Conservation (phyloP, 306 rosid genomes). For the Fragaria iinumae region DNA sequence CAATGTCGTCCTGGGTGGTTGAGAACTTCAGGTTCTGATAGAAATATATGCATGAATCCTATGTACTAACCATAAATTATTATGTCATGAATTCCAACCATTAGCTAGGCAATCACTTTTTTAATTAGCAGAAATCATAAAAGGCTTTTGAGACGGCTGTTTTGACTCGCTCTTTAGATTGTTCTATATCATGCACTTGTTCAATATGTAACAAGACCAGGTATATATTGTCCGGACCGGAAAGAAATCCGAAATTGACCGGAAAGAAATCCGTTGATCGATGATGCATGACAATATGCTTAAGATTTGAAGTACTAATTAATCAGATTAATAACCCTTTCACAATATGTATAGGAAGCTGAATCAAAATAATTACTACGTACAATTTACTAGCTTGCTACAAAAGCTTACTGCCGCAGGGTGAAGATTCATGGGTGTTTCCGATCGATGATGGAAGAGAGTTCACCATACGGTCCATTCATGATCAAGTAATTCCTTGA, state of each 20-base stretch:
- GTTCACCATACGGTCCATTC: neutral
- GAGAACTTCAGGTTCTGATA: neutral
- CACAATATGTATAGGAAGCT: too few species aligned
- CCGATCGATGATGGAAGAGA: neutral
- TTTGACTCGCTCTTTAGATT: conserved; percentile 33
- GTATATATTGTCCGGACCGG: neutral
- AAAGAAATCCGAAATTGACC: neutral
- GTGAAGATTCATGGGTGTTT: neutral
- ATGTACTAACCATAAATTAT: neutral
- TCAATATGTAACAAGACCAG: neutral
- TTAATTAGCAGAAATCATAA: neutral
- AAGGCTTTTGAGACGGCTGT: conserved; percentile 44
- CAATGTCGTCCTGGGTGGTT: neutral
- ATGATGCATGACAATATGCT: neutral
- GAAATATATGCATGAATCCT: neutral
- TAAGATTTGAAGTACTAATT: too few species aligned
- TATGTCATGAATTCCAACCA: neutral
- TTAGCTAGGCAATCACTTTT: conserved; percentile 19
- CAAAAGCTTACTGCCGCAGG: neutral
- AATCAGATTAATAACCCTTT: too few species aligned
- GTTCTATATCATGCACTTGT: neutral
- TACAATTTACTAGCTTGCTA: neutral
- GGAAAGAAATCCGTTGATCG: neutral
- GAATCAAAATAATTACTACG: neutral
- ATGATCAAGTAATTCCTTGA: neutral